Conservation (phyloP, 176 grass and related monocot species). For the Puya raimondii region DNA sequence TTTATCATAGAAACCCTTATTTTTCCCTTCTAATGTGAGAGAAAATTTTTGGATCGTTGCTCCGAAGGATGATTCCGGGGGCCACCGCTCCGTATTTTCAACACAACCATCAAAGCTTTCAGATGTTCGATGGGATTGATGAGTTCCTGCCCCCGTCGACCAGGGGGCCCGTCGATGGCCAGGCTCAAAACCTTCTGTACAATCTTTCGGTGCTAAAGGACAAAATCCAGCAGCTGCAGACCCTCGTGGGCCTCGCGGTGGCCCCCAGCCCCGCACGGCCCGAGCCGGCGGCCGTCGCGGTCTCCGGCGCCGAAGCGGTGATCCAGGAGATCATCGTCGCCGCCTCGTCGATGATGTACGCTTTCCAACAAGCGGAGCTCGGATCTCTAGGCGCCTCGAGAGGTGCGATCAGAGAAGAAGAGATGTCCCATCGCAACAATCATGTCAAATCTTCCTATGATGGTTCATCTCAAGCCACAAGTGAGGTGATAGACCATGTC, state of each 20-base stretch:
- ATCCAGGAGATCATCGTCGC: conserved; percentile 62
- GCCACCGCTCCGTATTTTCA: conserved; percentile 28
- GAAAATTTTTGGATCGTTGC: neutral
- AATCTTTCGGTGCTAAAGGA: conserved; percentile 52
- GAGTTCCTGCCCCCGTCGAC: neutral
- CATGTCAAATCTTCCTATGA: neutral
- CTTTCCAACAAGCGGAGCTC: conserved; percentile 41
- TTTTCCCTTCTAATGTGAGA: neutral
- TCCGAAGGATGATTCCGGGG: neutral
- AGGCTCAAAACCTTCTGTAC: conserved; percentile 29
- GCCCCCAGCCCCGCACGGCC: conserved; percentile 4
- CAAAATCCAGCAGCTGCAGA: conserved; percentile 73
- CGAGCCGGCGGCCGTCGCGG: conserved; percentile 1
- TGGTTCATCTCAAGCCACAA: neutral
- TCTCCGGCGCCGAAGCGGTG: conserved; percentile 30
- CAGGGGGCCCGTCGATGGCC: neutral
- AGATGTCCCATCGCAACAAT: too few species aligned
- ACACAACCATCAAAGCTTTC: conserved; percentile 19
- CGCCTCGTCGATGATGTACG: conserved; percentile 74
- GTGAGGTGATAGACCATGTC: neutral
- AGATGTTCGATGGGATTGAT: conserved; percentile 31
- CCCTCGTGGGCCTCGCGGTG: conserved; percentile 39
- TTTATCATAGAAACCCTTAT: neutral
- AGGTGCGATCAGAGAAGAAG: neutral
- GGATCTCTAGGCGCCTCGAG: neutral